phyloP scores from a whole-genome alignment of 805 yeast species.

The Lipomyces starkeyi region DNA sequence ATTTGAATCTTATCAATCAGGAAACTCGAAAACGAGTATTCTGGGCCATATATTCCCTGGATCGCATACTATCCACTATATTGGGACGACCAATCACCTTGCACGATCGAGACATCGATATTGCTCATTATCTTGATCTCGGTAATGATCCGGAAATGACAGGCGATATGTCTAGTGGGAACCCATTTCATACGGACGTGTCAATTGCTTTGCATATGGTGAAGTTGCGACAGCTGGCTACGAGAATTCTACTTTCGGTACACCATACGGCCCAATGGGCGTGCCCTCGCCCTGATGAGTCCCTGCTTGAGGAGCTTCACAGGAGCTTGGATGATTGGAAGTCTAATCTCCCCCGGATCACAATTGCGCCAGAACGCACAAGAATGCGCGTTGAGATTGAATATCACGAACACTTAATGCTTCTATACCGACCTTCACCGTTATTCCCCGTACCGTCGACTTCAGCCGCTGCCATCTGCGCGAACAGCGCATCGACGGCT shows the following conservation, averaged over 20 bases:
- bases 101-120: constrained; percentile 57
- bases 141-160: constrained; percentile 20
- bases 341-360: constrained; percentile 17
- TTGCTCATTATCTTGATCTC: constrained; percentile 21
- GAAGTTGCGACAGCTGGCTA: constrained; percentile 23
- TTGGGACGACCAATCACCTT: constrained; percentile 58
- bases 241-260: constrained; percentile 15
- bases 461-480: constrained; percentile 23
- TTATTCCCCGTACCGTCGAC: constrained; percentile 20
- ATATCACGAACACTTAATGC: constrained; percentile 32
- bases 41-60: constrained; percentile 43
- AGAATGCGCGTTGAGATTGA: constrained; percentile 30
- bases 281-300: not conserved
- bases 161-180: not conserved
- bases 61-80: constrained; percentile 54
- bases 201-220: constrained; percentile 33
- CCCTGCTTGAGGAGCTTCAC: constrained; percentile 22
- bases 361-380: constrained; percentile 29
- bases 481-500: constrained; percentile 21
- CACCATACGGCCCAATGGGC: not conserved
- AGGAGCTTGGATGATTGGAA: constrained; percentile 23
- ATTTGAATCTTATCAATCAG: constrained; percentile 34
- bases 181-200: constrained; percentile 17
- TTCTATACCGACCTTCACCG: constrained; percentile 33
- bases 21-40: constrained; percentile 41